Evolutionary conservation across 1,139 yeast species (phyloP).

Genomic region (Cylindricascospora bacillispora): DNA sequence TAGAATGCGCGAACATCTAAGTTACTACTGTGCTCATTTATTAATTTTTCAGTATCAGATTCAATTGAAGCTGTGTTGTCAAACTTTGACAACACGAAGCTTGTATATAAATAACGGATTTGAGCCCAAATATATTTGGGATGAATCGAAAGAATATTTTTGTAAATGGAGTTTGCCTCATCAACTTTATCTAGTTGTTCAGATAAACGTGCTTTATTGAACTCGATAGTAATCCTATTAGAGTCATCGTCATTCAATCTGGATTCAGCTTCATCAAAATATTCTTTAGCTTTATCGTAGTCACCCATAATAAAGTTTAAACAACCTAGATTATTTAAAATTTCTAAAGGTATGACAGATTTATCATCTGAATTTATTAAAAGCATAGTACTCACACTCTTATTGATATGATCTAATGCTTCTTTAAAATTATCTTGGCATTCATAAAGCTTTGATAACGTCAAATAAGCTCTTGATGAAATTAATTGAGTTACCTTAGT

Average conservation of each 20-base stretch:
- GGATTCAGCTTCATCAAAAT: constrained; percentile 40
- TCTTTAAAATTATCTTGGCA: constrained; percentile 40
- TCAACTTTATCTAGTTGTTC: constrained; percentile 32
- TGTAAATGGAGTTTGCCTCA: constrained; percentile 33
- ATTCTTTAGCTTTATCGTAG: constrained; percentile 35
- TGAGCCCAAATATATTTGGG: constrained; percentile 72
- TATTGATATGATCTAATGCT: constrained; percentile 43
- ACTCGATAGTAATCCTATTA: constrained; percentile 36
- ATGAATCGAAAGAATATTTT: constrained; percentile 39
- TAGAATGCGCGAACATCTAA: constrained; percentile 81
- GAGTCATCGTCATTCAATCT: constrained; percentile 26
- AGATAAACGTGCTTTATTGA: constrained; percentile 50
- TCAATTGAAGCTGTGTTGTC: constrained; percentile 27
- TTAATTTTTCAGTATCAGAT: constrained; percentile 40
- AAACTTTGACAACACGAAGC: constrained; percentile 26
- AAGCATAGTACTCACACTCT: constrained; percentile 41
- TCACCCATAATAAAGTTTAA: constrained; percentile 60
- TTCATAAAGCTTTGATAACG: constrained; percentile 60
- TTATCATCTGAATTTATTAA: constrained; percentile 32
- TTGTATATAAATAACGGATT: constrained; percentile 53
- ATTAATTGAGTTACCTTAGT: constrained; percentile 48
- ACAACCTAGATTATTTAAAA: constrained; percentile 78
- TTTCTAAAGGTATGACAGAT: constrained; percentile 43
- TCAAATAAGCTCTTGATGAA: constrained; percentile 53
- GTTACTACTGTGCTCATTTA: constrained; percentile 45